Evolutionary conservation across 345 rosid genomes (phyloP).

Genomic region (Schrenkiella parvula): DNA sequence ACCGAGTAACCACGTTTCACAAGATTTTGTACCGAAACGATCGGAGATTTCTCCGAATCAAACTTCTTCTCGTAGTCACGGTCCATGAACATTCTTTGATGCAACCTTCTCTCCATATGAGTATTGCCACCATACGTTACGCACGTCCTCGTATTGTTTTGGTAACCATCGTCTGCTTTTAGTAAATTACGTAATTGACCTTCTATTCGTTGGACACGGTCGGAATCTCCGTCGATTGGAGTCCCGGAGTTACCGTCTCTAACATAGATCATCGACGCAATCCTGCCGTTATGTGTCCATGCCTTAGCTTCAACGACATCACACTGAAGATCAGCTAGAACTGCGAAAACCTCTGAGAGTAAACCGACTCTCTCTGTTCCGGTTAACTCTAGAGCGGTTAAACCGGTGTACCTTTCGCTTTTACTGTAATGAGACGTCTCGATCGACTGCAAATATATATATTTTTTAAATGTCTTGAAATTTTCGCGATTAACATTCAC

Average conservation of each 20-base stretch:
- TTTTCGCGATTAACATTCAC: not conserved
- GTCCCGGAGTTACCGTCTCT: constrained; percentile 65
- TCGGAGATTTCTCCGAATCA: constrained; percentile 44
- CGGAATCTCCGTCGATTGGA: constrained; percentile 50
- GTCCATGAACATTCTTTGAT: constrained; percentile 96
- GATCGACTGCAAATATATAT: constrained; percentile 56
- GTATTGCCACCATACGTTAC: constrained; percentile 70
- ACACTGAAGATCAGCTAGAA: constrained; percentile 66
- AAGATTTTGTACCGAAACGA: constrained; percentile 83
- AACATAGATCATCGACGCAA: constrained; percentile 60
- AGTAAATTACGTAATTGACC: constrained; percentile 61
- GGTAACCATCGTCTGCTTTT: constrained; percentile 77
- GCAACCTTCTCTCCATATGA: constrained; percentile 89
- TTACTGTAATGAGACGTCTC: constrained; percentile 48
- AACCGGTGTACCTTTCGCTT: constrained; percentile 43
- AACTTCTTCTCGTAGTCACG: constrained; percentile 79
- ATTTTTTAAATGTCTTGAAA: not conserved
- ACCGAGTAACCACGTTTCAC: constrained; percentile 73
- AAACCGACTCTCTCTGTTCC: constrained; percentile 78
- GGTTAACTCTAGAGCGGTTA: constrained; percentile 66
- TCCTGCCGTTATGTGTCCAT: constrained; percentile 83
- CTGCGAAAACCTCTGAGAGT: constrained; percentile 79
- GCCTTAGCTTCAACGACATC: constrained; percentile 77
- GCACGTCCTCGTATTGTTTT: constrained; percentile 60
- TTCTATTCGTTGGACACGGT: constrained; percentile 48